Conservation (phyloP, 768 basidiomycete species). For the Gloeophyllum trabeum region DNA sequence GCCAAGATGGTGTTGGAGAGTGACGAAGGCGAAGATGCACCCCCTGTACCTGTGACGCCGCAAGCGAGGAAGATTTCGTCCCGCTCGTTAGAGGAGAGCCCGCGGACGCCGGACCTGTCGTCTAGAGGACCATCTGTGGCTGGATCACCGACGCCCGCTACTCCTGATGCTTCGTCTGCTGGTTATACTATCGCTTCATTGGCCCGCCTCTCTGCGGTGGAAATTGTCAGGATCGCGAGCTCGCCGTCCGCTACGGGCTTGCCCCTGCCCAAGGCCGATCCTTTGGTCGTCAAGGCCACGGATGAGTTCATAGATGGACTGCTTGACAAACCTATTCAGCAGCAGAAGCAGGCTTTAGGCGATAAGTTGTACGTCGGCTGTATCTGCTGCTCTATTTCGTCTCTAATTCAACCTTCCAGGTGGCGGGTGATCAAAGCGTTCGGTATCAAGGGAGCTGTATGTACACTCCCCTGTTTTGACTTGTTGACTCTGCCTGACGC, state of each 20-base stretch:
- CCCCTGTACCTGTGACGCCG: constrained; percentile 40
- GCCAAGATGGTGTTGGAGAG: constrained; percentile 76
- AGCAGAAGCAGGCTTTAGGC: constrained; percentile 72
- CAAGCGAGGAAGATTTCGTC: constrained; percentile 44
- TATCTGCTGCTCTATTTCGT: neutral
- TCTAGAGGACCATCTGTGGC: constrained; percentile 64
- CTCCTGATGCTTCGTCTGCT: constrained; percentile 28
- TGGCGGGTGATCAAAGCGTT: constrained; percentile 60
- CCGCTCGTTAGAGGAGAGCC: constrained; percentile 32
- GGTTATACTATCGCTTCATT: constrained; percentile 60
- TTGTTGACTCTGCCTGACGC: constrained; percentile 3
- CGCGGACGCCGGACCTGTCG: constrained; percentile 68
- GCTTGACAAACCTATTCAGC: constrained; percentile 37
- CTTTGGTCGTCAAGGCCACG: constrained; percentile 37
- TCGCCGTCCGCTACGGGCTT: constrained; percentile 30
- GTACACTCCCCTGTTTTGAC: constrained; percentile 13
- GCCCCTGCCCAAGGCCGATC: constrained; percentile 11
- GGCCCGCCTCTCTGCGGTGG: constrained; percentile 60
- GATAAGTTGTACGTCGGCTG: constrained; percentile 52
- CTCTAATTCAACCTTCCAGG: constrained; percentile 11
- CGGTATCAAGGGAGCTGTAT: constrained; percentile 71
- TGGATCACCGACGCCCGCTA: constrained; percentile 57
- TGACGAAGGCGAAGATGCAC: constrained; percentile 40
- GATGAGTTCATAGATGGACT: constrained; percentile 63
- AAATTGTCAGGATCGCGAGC: constrained; percentile 60